Evolutionary conservation across 495 filamentous ascomycete genomes (phyloP).

Genomic region (Daldinia decipiens): DNA sequence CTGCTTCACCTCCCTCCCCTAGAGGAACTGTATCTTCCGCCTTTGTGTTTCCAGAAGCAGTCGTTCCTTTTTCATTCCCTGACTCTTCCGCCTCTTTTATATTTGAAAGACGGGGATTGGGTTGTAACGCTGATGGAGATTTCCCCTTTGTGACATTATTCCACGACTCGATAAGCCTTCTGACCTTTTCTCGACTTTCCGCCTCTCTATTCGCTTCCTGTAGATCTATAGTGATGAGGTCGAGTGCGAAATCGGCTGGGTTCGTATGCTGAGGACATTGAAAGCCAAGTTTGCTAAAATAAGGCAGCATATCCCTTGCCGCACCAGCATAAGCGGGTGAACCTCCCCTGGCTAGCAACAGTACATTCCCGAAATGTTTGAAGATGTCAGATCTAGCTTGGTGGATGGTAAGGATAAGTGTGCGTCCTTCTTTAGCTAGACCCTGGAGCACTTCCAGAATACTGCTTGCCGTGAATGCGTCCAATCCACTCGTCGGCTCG

Average conservation of each 20-base stretch:
- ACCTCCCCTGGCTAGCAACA: slow-evolving; percentile 75
- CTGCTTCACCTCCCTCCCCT: slow-evolving; percentile 17
- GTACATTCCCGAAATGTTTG: slow-evolving; percentile 71
- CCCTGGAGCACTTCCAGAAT: slow-evolving; percentile 76
- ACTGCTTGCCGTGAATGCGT: slow-evolving; percentile 79
- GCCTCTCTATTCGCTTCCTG: slow-evolving; percentile 69
- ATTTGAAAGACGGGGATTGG: slow-evolving; percentile 22
- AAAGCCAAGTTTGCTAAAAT: slow-evolving; percentile 69
- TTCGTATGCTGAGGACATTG: slow-evolving; percentile 73
- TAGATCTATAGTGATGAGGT: slow-evolving; percentile 78
- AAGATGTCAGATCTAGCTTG: slow-evolving; percentile 80
- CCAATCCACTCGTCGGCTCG: slow-evolving; percentile 79
- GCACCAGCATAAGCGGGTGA: slow-evolving; percentile 72
- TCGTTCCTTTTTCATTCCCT: slow-evolving; percentile 1
- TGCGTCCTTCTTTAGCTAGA: slow-evolving; percentile 77
- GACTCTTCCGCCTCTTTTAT: slow-evolving; percentile 21
- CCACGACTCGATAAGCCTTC: slow-evolving; percentile 66
- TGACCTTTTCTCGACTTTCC: slow-evolving; percentile 67
- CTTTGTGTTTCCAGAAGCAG: neutral
- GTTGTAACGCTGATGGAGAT: neutral
- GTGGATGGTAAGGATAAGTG: slow-evolving; percentile 77
- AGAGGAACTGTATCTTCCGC: neutral
- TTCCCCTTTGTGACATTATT: slow-evolving; percentile 15
- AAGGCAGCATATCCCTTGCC: slow-evolving; percentile 70
- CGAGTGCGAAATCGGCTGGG: slow-evolving; percentile 79